Evolutionary conservation across 768 basidiomycete genomes (phyloP).

Genomic region (Saitozyma podzolica): DNA sequence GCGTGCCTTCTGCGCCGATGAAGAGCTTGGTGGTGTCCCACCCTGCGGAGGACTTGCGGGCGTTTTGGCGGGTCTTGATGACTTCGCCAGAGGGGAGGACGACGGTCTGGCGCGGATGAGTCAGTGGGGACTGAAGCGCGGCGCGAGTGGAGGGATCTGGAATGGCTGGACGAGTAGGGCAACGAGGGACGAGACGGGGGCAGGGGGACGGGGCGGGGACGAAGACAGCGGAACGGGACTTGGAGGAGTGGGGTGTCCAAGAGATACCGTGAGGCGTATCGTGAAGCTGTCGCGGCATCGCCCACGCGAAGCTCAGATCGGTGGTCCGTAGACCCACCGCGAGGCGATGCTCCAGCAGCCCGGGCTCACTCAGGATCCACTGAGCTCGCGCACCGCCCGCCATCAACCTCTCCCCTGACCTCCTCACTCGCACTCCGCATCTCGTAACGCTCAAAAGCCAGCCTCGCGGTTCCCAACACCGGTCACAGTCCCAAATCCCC

Average conservation of each 20-base stretch:
- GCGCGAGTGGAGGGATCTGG: background rate
- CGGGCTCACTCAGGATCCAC: background rate
- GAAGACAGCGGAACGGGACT: no score
- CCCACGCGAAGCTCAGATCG: no score
- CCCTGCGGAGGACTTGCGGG: slow-evolving; percentile 75
- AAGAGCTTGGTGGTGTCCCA: slow-evolving; percentile 85
- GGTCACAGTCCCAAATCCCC: background rate
- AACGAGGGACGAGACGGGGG: no score
- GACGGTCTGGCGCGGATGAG: slow-evolving; percentile 63
- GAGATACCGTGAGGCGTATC: no score
- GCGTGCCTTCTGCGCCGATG: slow-evolving; percentile 84
- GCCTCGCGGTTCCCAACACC: background rate
- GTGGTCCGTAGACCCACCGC: no score
- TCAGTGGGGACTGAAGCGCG: background rate
- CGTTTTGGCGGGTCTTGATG: slow-evolving; percentile 72
- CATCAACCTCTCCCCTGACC: background rate
- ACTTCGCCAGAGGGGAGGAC: slow-evolving; percentile 85
- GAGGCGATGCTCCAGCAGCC: background rate
- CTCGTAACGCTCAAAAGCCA: background rate
- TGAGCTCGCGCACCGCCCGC: background rate
- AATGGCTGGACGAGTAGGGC: no score
- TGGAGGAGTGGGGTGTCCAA: no score
- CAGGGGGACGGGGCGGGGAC: no score
- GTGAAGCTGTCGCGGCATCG: no score
- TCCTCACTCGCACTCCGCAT: background rate